Evolutionary conservation across 345 rosid genomes (phyloP), one percentile per base, ranked within the genome.

Genomic region (Litchi chinensis): DNA sequence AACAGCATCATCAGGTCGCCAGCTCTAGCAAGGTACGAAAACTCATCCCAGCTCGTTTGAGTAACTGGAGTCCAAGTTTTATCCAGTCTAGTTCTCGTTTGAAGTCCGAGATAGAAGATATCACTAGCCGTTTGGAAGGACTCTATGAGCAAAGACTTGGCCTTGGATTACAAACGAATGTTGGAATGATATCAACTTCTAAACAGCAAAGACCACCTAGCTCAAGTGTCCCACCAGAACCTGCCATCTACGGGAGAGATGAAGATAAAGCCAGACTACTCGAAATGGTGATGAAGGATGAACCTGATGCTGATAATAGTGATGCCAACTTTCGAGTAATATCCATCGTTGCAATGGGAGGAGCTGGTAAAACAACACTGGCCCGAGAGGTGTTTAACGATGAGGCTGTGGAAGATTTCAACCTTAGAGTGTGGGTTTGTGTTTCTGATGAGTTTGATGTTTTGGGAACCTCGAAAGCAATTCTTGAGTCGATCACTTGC

Each of bases 371-470:
- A 37, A 56, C 76, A 10, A 74, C 69, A 0, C 18, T 43, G 10
- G 77, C 77, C 21, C 41, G 56, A 21, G 40, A 41, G 22, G 77
- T 74, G 54, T 74, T 21, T 12, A 62, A 74, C 24, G 22, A 63
- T 21, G 10, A 62, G 10, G 43, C 40, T 0, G 10, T 74, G 59
- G 19, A 63, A 18, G 59, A 43, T 60, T 46, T 74, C 41, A 24
- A 63, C 26, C 44, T 6, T 9, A 74, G 8, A 16, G 60, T 40
- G 1, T 63, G 77, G 77, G 60, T 63, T 63, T 63, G 68, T 44
- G 59, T 74, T 4, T 74, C 70, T 63, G 44, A 74, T 8, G 60
- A 74, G 15, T 74, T 74, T 74, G 77, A 74, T 74, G 69, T 74
- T 41, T 6, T 74, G 7, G 48, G 59, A 63, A 74, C 63, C 43